Percentiles rank a stretch among this genome's conserved stretches.
Conservation (phyloP, 495 filamentous ascomycete genomes). For the Penicillium tannophilum region DNA sequence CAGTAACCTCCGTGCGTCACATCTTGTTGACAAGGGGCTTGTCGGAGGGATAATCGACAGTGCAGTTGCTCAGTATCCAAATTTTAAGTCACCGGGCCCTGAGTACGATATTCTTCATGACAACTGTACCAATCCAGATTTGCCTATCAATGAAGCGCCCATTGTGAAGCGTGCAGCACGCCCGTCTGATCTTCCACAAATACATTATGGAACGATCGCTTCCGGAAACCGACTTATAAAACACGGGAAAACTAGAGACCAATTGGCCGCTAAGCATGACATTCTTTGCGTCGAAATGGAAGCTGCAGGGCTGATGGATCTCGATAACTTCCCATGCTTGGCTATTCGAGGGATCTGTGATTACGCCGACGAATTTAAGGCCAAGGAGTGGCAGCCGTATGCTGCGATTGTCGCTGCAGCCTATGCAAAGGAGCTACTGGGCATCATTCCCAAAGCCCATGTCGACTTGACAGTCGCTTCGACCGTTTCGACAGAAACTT, state of each 20-base stretch:
- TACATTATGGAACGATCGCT: background rate
- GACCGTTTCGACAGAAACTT: background rate
- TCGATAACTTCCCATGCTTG: background rate
- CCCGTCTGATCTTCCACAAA: background rate
- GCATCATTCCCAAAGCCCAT: background rate
- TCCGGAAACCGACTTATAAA: background rate
- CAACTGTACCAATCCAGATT: background rate
- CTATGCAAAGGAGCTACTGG: background rate
- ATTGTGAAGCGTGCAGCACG: background rate
- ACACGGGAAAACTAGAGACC: background rate
- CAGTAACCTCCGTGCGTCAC: background rate
- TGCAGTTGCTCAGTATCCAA: background rate
- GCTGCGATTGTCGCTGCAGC: background rate
- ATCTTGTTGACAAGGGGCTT: background rate
- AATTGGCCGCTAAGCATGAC: background rate
- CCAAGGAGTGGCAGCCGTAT: background rate
- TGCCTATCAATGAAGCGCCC: background rate
- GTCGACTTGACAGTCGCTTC: background rate
- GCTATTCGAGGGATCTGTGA: background rate
- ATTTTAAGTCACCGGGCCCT: background rate
- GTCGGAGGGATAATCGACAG: background rate
- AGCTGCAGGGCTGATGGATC: background rate
- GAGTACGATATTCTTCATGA: background rate
- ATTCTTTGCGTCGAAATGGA: background rate
- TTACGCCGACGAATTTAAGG: background rate